phyloP scores from a whole-genome alignment of 164 flowering plant genomes.

The Berberis vulgaris region DNA sequence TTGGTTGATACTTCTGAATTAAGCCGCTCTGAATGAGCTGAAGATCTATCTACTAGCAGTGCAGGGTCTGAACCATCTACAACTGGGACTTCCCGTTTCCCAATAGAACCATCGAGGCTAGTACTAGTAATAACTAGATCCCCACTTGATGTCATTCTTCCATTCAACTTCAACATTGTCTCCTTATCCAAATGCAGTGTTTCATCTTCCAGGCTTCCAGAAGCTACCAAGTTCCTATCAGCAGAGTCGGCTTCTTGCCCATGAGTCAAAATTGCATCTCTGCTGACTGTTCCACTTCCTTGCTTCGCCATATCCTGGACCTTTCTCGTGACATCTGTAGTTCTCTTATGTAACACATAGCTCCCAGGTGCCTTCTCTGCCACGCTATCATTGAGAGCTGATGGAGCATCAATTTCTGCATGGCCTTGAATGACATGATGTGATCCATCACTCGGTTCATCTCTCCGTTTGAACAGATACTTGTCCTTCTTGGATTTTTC shows the following conservation, averaged over 20 bases:
- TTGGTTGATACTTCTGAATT: background rate
- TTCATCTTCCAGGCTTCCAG: conserved; percentile 10
- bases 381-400: conserved; percentile 24
- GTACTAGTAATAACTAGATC: background rate
- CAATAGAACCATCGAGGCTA: conserved; percentile 1
- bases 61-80: conserved; percentile 2
- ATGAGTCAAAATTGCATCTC: conserved; percentile 8
- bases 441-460: conserved; percentile 30
- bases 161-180: conserved; percentile 4
- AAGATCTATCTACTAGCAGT: background rate
- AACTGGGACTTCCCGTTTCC: background rate
- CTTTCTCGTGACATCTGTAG: conserved; percentile 14
- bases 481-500: conserved; percentile 57
- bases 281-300: conserved; percentile 15
- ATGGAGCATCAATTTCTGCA: conserved; percentile 14
- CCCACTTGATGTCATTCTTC: conserved; percentile 1
- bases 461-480: conserved; percentile 72
- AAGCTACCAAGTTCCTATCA: conserved; percentile 2
- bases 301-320: conserved; percentile 14
- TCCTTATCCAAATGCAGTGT: conserved; percentile 15
- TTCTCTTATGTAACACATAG: conserved; percentile 55
- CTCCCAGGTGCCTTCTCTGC: conserved; percentile 27
- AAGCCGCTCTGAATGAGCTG: background rate
- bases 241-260: conserved; percentile 9
- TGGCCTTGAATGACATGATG: conserved; percentile 22